phyloP scores from a whole-genome alignment of 805 yeast genomes.

The Peterozyma xylosa region DNA sequence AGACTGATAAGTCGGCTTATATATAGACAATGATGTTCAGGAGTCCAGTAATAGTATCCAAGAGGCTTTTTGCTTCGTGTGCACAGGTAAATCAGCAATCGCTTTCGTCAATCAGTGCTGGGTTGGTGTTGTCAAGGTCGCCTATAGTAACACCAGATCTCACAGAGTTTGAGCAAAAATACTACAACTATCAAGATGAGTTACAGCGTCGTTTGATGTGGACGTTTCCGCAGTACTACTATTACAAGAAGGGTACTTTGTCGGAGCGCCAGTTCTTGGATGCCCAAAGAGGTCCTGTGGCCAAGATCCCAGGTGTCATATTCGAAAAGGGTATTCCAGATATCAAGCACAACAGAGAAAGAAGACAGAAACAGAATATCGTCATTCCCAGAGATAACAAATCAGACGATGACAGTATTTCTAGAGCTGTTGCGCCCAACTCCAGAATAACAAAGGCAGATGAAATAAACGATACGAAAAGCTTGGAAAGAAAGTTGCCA shows the following conservation, averaged over 20 bases:
- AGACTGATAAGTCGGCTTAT: too few species aligned
- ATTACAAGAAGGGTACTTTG: constrained; percentile 83
- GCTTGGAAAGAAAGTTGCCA: constrained; percentile 74
- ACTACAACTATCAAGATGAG: constrained; percentile 77
- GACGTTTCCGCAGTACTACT: constrained; percentile 94
- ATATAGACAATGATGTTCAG: too few species aligned
- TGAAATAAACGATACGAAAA: constrained; percentile 44
- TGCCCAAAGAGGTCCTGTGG: constrained; percentile 69
- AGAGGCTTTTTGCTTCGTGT: too few species aligned
- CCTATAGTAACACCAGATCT: constrained; percentile 82
- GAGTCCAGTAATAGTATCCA: too few species aligned
- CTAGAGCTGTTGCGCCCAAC: constrained; percentile 62
- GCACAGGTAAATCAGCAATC: neutral
- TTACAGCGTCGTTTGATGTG: constrained; percentile 89
- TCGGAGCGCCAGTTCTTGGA: constrained; percentile 74
- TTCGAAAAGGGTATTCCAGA: constrained; percentile 84
- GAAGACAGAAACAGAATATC: constrained; percentile 73
- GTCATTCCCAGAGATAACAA: constrained; percentile 61
- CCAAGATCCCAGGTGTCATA: constrained; percentile 67
- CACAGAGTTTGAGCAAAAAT: constrained; percentile 63
- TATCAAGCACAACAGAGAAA: constrained; percentile 80
- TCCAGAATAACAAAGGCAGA: constrained; percentile 79
- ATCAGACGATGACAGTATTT: constrained; percentile 38
- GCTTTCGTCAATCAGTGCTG: constrained; percentile 27
- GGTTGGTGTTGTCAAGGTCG: constrained; percentile 65